Conservation (phyloP, 176 grass and related monocot species). For the Cymbopogon citratus region DNA sequence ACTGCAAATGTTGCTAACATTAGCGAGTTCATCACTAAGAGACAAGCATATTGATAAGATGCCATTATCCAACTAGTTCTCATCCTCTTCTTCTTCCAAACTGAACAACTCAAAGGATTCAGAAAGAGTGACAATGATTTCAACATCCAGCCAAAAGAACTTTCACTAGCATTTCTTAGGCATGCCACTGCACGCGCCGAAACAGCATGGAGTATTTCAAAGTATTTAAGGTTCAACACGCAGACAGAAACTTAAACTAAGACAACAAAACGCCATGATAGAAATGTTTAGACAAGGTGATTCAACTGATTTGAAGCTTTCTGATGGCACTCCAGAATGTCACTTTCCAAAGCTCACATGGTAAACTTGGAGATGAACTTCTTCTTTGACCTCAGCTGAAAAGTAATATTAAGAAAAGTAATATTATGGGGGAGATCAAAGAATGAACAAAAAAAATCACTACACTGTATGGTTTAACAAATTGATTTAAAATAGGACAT, state of each 20-base stretch:
- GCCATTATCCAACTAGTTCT: background rate
- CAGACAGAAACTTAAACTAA: background rate
- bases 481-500: background rate
- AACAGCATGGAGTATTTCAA: background rate
- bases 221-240: background rate
- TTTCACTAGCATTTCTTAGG: background rate
- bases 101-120: background rate
- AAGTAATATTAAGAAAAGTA: background rate
- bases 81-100: background rate
- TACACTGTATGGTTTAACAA: background rate
- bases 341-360: background rate
- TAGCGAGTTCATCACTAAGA: background rate
- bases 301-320: background rate
- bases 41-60: background rate
- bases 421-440: background rate
- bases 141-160: background rate
- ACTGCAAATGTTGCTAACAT: background rate
- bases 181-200: background rate
- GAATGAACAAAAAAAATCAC: background rate
- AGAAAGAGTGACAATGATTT: background rate
- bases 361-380: background rate
- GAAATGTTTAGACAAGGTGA: background rate
- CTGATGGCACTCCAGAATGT: constrained; percentile 11
- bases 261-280: background rate
- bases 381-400: constrained; percentile 26